Evolutionary conservation across 768 basidiomycete genomes (phyloP), one percentile per base, ranked within the genome.

Genomic region (Termitomyces sp.): DNA sequence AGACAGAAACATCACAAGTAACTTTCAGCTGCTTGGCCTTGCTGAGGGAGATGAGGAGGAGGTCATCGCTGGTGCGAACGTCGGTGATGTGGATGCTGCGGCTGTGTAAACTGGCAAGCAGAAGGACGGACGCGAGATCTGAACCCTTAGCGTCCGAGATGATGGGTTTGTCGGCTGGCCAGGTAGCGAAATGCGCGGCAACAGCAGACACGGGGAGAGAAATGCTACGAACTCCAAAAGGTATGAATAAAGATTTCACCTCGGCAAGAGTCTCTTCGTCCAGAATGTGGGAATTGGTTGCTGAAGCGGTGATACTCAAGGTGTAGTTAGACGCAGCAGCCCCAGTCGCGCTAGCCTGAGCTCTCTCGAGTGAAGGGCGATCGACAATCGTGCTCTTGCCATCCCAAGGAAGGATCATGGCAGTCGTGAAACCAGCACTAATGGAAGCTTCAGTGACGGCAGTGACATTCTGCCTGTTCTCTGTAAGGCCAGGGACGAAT

Each of bases 1-100:
- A 98, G 50, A 98, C 80, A 14, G 94, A 86, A 33, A 97, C 92
- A 63, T 99, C 97, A 70, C 96, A 98, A 3, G 96, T 98, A 50
- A 98, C 96, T 65, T 91, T 89, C 64, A 98, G 82, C 12, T 89
- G 78, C 75, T 94, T 95, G 42, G 87, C 87, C 75, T 99, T 99
- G 80, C 93, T 94, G 40, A 99, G 78, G 2, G 89, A 86, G 67
- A 99, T 98, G 56, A 99, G 75, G 31, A 89, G 77, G 48, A 99
- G 76, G 66, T 98, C 97, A 54, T 95, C 93, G 62, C 82, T 80
- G 60, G 79, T 88, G 59, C 86, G 85, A 33, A 98, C 91, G 64
- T 95, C 90, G 9, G 91, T 91, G 62, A 98, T 81, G 69, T 99
- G 97, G 10, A 98, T 82, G 61, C 83, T 86, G 58, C 94, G 86